phyloP scores from a whole-genome alignment of 2,329 filamentous ascomycete species.

The Neoascochyta sp. region DNA sequence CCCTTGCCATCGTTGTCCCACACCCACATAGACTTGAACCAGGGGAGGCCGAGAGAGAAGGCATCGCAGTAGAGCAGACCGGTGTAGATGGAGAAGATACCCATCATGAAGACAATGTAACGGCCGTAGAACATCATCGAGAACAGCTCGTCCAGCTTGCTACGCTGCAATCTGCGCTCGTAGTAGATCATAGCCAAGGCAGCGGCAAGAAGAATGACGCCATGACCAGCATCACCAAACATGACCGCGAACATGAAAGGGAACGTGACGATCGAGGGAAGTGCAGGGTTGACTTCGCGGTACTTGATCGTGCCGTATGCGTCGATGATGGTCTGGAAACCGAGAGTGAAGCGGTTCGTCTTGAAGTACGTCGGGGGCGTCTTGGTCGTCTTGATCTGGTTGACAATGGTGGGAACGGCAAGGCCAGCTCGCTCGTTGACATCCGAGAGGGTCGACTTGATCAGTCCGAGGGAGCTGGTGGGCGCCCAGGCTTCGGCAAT shows the following conservation, averaged over 20 bases:
- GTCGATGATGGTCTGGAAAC: slow-evolving; percentile 98
- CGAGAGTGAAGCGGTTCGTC: slow-evolving; percentile 97
- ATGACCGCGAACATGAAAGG: slow-evolving; percentile 99
- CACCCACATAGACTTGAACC: slow-evolving; percentile 88
- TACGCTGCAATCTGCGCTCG: slow-evolving; percentile 74
- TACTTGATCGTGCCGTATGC: slow-evolving; percentile 98
- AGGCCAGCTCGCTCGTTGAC: slow-evolving; percentile 94
- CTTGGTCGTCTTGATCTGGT: slow-evolving; percentile 95
- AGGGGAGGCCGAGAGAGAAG: slow-evolving; percentile 87
- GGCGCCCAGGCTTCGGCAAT: slow-evolving; percentile 98
- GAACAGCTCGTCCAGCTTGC: slow-evolving; percentile 95
- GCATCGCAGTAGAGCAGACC: slow-evolving; percentile 97
- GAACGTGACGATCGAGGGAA: slow-evolving; percentile 95
- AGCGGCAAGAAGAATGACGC: slow-evolving; percentile 78
- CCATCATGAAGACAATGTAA: slow-evolving; percentile 99
- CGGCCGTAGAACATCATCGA: slow-evolving; percentile 98
- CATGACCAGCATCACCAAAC: slow-evolving; percentile 98
- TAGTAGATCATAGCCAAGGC: slow-evolving; percentile 93
- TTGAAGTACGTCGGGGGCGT: slow-evolving; percentile 96
- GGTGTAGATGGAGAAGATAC: slow-evolving; percentile 92
- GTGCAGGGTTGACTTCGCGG: slow-evolving; percentile 90
- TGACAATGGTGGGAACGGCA: slow-evolving; percentile 97
- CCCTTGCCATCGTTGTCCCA: slow-evolving; percentile 67
- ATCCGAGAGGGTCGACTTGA: slow-evolving; percentile 90
- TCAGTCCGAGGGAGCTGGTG: slow-evolving; percentile 80